Conservation (phyloP, 768 basidiomycete species). For the Obba rivulosa region DNA sequence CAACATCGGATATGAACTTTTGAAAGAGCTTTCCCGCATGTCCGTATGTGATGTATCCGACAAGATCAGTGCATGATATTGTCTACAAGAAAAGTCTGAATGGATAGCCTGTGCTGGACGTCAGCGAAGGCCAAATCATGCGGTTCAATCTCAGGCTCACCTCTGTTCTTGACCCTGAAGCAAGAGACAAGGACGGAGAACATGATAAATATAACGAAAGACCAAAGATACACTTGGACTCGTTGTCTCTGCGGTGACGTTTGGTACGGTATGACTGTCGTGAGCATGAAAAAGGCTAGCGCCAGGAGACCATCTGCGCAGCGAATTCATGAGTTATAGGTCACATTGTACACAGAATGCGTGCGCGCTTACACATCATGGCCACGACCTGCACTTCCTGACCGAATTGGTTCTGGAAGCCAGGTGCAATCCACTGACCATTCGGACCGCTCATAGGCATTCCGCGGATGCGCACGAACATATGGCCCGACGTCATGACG, state of each 20-base stretch:
- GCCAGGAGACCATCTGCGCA: slow-evolving; percentile 77
- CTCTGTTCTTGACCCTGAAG: slow-evolving; percentile 88
- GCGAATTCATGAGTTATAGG: neutral
- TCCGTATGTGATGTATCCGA: slow-evolving; percentile 1
- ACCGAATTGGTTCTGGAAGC: slow-evolving; percentile 87
- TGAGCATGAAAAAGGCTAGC: slow-evolving; percentile 74
- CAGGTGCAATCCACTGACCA: slow-evolving; percentile 79
- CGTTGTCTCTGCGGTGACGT: slow-evolving; percentile 71
- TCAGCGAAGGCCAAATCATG: neutral
- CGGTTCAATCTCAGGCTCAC: slow-evolving; percentile 32
- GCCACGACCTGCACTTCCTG: slow-evolving; percentile 89
- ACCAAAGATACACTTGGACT: slow-evolving; percentile 87
- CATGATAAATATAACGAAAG: slow-evolving; percentile 70
- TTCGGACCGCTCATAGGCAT: slow-evolving; percentile 62
- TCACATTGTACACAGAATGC: neutral
- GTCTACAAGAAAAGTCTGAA: slow-evolving; percentile 68
- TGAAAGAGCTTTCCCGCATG: neutral
- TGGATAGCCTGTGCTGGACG: slow-evolving; percentile 54
- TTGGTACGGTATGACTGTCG: slow-evolving; percentile 75
- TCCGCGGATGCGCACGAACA: slow-evolving; percentile 92
- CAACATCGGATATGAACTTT: neutral
- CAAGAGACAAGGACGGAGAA: slow-evolving; percentile 84
- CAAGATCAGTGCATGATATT: slow-evolving; percentile 8
- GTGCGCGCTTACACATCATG: slow-evolving; percentile 65
- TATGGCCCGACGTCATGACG: slow-evolving; percentile 89